Evolutionary conservation across 768 basidiomycete species (phyloP).

Genomic region (Chalciporus sphaerocephalus): DNA sequence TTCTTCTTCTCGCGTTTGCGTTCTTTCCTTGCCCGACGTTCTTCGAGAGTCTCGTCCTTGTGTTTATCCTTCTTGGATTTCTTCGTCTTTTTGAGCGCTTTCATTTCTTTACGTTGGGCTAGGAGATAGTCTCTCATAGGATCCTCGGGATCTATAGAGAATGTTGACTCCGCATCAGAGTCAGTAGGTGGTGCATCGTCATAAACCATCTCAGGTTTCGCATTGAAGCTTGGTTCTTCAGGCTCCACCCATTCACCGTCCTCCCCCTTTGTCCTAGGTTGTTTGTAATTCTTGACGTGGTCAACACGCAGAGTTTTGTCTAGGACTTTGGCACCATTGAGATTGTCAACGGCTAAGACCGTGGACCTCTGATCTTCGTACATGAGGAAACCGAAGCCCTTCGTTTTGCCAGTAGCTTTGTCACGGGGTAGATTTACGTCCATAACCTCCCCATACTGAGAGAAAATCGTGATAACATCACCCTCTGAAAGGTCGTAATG

Average conservation of each 20-base stretch:
- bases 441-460: slow-evolving; percentile 98
- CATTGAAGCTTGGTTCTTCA: slow-evolving; percentile 85
- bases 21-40: slow-evolving; percentile 70
- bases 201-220: slow-evolving; percentile 60
- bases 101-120: slow-evolving; percentile 67
- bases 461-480: slow-evolving; percentile 95
- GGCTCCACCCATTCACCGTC: slow-evolving; percentile 82
- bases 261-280: slow-evolving; percentile 72
- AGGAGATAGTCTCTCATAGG: slow-evolving; percentile 95
- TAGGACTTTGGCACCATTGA: slow-evolving; percentile 89
- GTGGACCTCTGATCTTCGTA: slow-evolving; percentile 98
- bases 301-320: slow-evolving; percentile 88
- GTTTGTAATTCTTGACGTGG: slow-evolving; percentile 89
- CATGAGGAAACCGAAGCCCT: slow-evolving; percentile 96
- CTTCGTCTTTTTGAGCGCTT: slow-evolving; percentile 56
- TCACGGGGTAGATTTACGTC: slow-evolving; percentile 94
- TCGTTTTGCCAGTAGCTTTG: slow-evolving; percentile 85
- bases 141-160: slow-evolving; percentile 89
- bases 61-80: slow-evolving; percentile 60
- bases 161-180: slow-evolving; percentile 58
- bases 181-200: slow-evolving; percentile 57
- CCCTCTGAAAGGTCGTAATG: slow-evolving; percentile 90
- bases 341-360: slow-evolving; percentile 93
- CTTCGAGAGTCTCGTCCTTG: slow-evolving; percentile 76
- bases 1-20: slow-evolving; percentile 71